Evolutionary conservation across 176 grass and related monocot genomes (phyloP).

Genomic region (Tuctoria greenei): DNA sequence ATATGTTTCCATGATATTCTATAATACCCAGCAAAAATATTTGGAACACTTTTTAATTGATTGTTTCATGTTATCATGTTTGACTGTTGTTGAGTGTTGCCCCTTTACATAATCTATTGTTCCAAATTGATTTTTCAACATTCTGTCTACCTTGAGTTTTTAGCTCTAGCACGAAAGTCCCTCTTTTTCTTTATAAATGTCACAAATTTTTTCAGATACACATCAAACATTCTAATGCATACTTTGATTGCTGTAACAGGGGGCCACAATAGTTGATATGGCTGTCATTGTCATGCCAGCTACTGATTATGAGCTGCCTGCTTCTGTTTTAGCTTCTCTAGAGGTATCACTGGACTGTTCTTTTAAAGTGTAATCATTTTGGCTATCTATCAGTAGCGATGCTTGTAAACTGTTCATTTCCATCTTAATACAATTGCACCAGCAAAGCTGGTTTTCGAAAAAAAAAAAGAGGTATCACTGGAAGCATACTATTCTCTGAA

Average conservation of each 20-base stretch:
- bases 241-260: slow-evolving; percentile 49
- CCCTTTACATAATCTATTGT: background rate
- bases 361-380: too few species aligned
- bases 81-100: background rate
- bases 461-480: slow-evolving; percentile 53
- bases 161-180: background rate
- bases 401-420: too few species aligned
- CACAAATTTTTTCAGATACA: slow-evolving; percentile 8
- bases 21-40: background rate
- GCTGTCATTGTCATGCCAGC: slow-evolving; percentile 69
- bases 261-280: slow-evolving; percentile 95
- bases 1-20: slow-evolving; percentile 19
- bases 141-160: background rate
- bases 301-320: slow-evolving; percentile 67
- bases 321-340: slow-evolving; percentile 51
- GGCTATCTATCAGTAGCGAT: too few species aligned
- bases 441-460: too few species aligned
- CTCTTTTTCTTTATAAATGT: background rate
- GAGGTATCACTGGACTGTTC: slow-evolving; percentile 54
- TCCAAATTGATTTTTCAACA: slow-evolving; percentile 6
- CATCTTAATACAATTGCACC: too few species aligned
- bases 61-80: background rate
- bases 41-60: background rate
- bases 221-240: background rate
- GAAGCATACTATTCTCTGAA: background rate